A percentile compares a stretch with the other conserved stretches of the same genome.
Conservation (phyloP, 2,329 filamentous ascomycete genomes). For the Colletotrichum trifolii region DNA sequence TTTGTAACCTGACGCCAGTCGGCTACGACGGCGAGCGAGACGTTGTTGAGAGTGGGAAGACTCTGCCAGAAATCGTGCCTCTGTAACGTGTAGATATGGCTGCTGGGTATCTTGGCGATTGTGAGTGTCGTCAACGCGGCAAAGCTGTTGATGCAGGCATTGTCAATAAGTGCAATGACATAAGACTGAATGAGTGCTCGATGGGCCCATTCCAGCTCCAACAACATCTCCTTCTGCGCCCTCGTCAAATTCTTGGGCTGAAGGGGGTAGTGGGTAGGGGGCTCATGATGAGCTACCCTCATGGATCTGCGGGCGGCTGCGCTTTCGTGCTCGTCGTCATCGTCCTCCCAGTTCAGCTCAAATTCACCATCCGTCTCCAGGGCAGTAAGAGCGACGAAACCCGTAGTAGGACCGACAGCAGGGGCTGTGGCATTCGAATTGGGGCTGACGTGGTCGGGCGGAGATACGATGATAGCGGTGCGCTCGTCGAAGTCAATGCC, state of each 20-base stretch:
- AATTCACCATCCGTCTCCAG: too few species aligned
- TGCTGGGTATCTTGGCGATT: slow-evolving; percentile 72
- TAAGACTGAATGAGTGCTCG: slow-evolving; percentile 76
- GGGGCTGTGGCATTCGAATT: slow-evolving; percentile 20
- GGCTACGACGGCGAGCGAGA: slow-evolving; percentile 71
- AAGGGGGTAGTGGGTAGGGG: slow-evolving; percentile 48
- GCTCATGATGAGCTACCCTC: slow-evolving; percentile 29
- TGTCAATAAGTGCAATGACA: slow-evolving; percentile 72
- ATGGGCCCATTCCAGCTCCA: slow-evolving; percentile 77
- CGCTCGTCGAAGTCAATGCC: slow-evolving; percentile 49
- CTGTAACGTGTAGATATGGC: slow-evolving; percentile 66
- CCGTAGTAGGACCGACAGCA: too few species aligned
- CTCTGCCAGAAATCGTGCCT: slow-evolving; percentile 71
- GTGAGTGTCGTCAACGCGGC: slow-evolving; percentile 66
- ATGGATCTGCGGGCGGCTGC: slow-evolving; percentile 7
- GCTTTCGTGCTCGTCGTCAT: slow-evolving; percentile 18
- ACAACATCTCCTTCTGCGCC: slow-evolving; percentile 75
- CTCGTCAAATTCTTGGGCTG: slow-evolving; percentile 66
- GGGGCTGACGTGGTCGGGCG: slow-evolving; percentile 34
- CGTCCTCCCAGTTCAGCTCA: too few species aligned
- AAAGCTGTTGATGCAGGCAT: slow-evolving; percentile 60
- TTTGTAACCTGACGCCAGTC: slow-evolving; percentile 72
- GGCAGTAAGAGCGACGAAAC: too few species aligned
- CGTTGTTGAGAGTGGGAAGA: slow-evolving; percentile 62
- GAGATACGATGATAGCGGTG: slow-evolving; percentile 20